Base-by-base conservation (phyloP, 331 rosid genomes). In the Cydonia oblonga region DNA sequence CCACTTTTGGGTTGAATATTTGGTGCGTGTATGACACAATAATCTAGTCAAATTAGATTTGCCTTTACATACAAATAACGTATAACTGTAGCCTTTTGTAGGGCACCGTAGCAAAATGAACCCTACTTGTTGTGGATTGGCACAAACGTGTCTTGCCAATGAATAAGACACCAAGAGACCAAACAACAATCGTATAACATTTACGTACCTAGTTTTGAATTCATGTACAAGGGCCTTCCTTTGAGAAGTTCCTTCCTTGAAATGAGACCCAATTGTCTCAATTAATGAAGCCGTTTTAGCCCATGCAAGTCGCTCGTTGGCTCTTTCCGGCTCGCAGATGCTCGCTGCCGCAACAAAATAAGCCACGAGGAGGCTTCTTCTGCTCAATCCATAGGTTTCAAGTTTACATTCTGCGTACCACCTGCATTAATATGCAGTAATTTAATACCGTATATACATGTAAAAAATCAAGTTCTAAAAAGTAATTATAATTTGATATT, bases 281-380 rank as follows among this genome's bases (percentile, higher is more conserved):
- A 90, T 64, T 75, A 95, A 72, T 5, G 86, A 86, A 1, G 57
- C 23, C 11, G 93, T 86, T 77, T 90, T 90, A 15, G 90, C 84
- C 97, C 99, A 95, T 16, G 96, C 96, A 42, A 90, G 63, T 40
- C 99, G 78, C 68, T 88, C 93, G 16, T 54, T 85, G 0, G 86
- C 91, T 62, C 83, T 87, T 54, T 90, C 93, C 3, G 97, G 86
- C 56, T 95, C 99, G 73, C 74, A 95, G 38, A 95, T 88, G 67
- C 63, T 87, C 6, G 90, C 85, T 22, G 91, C 84, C 6, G 96
- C 93, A 24, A 90, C 58, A 84, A 85, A 95, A 80, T 91, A 95
- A 3, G 90, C 80, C 63, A 81, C 66, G 5, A 95, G 79, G 42
- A 91, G 92, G 26, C 68, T 70, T 9, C 72, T 87, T 82, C 77